Evolutionary conservation across 805 yeast species (phyloP), one percentile per base, ranked within the genome.

Genomic region (Candida berthetii): DNA sequence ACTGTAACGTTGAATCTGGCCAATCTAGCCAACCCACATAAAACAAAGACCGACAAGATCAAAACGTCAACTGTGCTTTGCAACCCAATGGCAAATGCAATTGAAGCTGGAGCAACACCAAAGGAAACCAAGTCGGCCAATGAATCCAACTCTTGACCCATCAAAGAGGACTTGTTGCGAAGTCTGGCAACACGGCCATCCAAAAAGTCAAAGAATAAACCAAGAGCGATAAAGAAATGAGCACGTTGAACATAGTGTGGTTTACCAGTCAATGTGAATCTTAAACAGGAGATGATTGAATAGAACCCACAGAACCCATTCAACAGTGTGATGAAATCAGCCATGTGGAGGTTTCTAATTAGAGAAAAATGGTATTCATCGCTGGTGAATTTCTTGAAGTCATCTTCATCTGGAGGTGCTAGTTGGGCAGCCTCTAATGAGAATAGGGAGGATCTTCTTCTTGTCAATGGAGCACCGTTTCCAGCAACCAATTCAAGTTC

Each of bases 111-210:
- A 2, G 96, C 90, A 28, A 91, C 96, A 47, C 97, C 95, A 61
- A 93, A 93, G 11, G 96, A 86, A 31, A 91, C 77, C 55, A 93
- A 76, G 65, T 93, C 99, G 18, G 99, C 99, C 53, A 93, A 74
- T 1, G 97, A 90, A 60, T 93, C 99, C 55, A 93, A 76, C 66
- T 93, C 99, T 65, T 93, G 98, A 46, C 99, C 99, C 85, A 93
- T 86, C 42, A 93, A 72, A 11, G 95, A 83, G 3, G 95, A 78
- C 67, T 90, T 88, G 61, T 89, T 85, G 66, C 96, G 78, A 67
- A 93, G 75, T 57, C 99, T 77, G 4, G 99, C 99, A 7, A 91
- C 99, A 54, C 95, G 80, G 29, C 99, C 99, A 61, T 93, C 99
- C 61, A 93, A 85, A 61, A 93, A 89, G 63, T 91, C 99, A 62